These are phyloP conservation scores for Aspergillus hiratsukae DNA, from an alignment of 2,329 filamentous ascomycete species.

Conservation along the genomic window DNA sequence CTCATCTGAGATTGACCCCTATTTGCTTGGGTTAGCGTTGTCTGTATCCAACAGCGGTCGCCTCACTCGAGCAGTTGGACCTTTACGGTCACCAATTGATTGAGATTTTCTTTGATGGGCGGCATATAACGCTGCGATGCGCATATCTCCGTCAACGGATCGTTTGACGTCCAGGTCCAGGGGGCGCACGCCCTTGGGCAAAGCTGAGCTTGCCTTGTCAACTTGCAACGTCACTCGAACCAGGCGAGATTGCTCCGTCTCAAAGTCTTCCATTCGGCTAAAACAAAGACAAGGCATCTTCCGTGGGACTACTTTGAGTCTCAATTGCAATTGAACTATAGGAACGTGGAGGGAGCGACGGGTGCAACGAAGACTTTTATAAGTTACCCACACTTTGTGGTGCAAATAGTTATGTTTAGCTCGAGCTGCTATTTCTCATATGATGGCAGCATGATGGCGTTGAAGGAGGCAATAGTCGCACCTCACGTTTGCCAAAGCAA, in stretches of 20 bases:
- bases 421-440: neutral
- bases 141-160: neutral
- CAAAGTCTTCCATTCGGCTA: slow-evolving; percentile 5
- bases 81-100: neutral
- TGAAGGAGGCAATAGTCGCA: neutral
- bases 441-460: neutral
- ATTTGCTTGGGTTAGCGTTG: neutral
- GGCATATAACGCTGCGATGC: neutral
- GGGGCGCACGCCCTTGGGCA: slow-evolving; percentile 7
- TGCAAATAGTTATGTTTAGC: too few relatives aligned
- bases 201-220: neutral
- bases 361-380: too few relatives aligned
- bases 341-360: neutral
- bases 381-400: neutral
- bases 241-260: slow-evolving; percentile 8
- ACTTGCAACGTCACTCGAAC: slow-evolving; percentile 3
- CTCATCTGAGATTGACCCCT: neutral
- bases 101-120: neutral
- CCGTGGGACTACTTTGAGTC: neutral
- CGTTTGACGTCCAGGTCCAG: neutral
- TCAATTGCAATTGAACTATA: neutral
- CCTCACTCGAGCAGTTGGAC: neutral
- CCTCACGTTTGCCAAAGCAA: neutral
- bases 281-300: slow-evolving; percentile 10
- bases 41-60: neutral